Evolutionary conservation across 352 stramenopile genomes (phyloP).

Genomic region (Phytophthora syringae): DNA sequence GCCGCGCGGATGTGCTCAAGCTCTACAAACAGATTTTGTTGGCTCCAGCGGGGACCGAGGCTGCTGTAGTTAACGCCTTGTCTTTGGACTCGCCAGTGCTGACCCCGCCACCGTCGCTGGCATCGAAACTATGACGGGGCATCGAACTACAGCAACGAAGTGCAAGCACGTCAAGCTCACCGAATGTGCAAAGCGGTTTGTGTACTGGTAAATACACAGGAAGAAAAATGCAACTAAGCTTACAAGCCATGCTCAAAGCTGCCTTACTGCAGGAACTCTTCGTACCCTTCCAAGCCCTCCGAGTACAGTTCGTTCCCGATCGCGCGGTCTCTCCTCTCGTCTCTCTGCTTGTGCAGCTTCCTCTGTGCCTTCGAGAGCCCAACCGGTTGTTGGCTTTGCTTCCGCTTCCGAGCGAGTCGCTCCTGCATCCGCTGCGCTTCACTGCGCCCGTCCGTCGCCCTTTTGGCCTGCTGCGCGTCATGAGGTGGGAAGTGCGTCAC

Average conservation of each 20-base stretch:
- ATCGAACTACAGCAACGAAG: neutral
- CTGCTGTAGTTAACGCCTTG: neutral
- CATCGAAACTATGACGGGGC: slow-evolving; percentile 24
- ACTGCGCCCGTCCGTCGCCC: slow-evolving; percentile 38
- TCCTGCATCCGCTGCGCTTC: slow-evolving; percentile 51
- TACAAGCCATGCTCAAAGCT: too few relatives aligned
- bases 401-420: slow-evolving; percentile 53
- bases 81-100: slow-evolving; percentile 9
- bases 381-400: slow-evolving; percentile 31
- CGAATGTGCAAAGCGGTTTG: neutral
- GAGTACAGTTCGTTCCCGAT: slow-evolving; percentile 59
- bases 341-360: slow-evolving; percentile 49
- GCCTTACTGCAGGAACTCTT: slow-evolving; percentile 53
- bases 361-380: slow-evolving; percentile 34
- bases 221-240: neutral
- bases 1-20: slow-evolving; percentile 44
- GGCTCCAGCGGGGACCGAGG: neutral
- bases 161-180: neutral
- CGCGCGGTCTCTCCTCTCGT: slow-evolving; percentile 46
- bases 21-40: slow-evolving; percentile 52
- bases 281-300: slow-evolving; percentile 61
- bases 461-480: slow-evolving; percentile 42
- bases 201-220: neutral
- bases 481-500: slow-evolving; percentile 53
- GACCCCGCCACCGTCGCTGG: neutral